Percentiles rank a stretch among this genome's conserved stretches.
These are phyloP conservation scores for Chlorella ohadii DNA, from an alignment of 139 green algal species.

Conservation along the genomic window DNA sequence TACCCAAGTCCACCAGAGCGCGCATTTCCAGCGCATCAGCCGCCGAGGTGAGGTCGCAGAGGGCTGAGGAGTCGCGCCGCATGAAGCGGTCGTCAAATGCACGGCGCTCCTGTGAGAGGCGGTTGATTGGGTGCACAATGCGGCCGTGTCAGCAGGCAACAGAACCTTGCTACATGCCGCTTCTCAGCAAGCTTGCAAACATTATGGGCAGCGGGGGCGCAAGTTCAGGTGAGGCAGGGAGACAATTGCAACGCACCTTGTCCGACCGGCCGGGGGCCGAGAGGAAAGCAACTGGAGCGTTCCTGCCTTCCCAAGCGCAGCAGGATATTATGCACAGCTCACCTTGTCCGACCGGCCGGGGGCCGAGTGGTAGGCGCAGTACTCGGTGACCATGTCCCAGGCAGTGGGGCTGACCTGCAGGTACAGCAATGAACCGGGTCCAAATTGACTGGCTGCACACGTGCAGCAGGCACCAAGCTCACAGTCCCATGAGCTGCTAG, in stretches of 20 bases:
- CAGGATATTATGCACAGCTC: no score
- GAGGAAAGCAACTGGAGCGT: no score
- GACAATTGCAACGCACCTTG: constrained; percentile 48
- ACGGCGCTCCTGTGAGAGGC: constrained; percentile 63
- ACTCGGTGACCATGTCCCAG: constrained; percentile 62
- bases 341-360: constrained; percentile 65
- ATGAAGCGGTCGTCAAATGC: constrained; percentile 80
- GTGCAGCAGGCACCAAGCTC: no score
- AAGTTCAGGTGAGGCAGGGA: not conserved
- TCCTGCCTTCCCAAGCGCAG: no score
- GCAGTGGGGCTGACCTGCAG: constrained; percentile 26
- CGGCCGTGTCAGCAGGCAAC: no score
- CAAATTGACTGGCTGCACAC: no score
- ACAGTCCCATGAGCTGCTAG: no score
- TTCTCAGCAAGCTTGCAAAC: no score
- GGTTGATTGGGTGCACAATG: no score
- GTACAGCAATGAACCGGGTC: not conserved
- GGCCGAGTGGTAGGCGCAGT: constrained; percentile 67
- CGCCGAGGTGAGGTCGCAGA: constrained; percentile 79
- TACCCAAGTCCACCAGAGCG: constrained; percentile 69
- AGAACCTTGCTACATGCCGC: no score
- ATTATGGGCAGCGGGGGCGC: no score
- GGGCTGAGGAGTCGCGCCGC: constrained; percentile 59
- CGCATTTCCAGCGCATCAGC: constrained; percentile 75
- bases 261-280: constrained; percentile 62